Evolutionary conservation across 345 rosid genomes (phyloP), one percentile per base, ranked within the genome.

Genomic region (Angophora floribunda): DNA sequence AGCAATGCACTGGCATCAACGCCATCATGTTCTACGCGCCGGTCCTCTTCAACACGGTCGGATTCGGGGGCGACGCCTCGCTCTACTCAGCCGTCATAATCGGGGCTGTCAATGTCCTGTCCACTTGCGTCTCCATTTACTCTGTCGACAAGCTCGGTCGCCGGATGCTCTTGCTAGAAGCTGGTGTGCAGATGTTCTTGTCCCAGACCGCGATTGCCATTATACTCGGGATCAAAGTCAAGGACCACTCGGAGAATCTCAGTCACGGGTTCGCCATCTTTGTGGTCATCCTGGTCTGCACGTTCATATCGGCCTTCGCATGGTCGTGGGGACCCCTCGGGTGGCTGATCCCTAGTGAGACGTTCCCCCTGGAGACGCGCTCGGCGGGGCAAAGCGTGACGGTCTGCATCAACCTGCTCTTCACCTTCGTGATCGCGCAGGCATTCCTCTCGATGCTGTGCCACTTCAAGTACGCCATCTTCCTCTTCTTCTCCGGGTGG

Each of bases 311-410:
- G 9, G 94, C 98, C 30, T 98, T 98, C 26, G 99, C 99, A 0
- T 97, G 99, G 99, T 98, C 99, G 2, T 98, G 99, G 99, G 99
- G 99, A 6, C 99, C 99, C 17, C 95, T 98, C 7, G 99, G 98
- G 24, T 97, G 99, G 98, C 91, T 98, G 41, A 98, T 98, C 67
- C 99, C 99, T 1, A 98, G 99, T 21, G 99, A 98, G 85, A 98
- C 96, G 1, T 98, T 98, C 92, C 99, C 98, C 17, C 87, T 98
- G 7, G 99, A 97, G 93, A 98, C 98, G 1, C 97, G 99, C 3
- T 97, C 99, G 1, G 99, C 97, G 0, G 99, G 99, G 28, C 99
- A 97, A 92, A 97, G 99, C 88, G 95, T 98, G n/a, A 95, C 99
- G 0, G 99, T 98, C 26, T 97, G 98, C 79, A 94, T 95, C 45